Evolutionary conservation across 371 early-diverging fungal genomes (phyloP).

Genomic region (Homolaphlyctis polyrhiza): DNA sequence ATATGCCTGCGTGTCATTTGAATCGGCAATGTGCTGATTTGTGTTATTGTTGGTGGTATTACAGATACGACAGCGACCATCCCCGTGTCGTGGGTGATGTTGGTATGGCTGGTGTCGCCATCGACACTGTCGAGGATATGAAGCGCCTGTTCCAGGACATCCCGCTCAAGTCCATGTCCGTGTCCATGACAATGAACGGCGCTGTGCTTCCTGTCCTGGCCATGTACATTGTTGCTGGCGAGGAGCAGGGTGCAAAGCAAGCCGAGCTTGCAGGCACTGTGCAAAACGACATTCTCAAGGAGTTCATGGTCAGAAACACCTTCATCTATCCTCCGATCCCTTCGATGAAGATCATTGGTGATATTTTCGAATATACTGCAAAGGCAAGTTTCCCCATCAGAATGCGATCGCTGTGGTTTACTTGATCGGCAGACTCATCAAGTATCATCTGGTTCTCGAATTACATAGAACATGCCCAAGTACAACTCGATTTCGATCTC

Average conservation of each 20-base stretch:
- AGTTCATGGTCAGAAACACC: slow-evolving; percentile 89
- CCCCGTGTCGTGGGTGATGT: slow-evolving; percentile 82
- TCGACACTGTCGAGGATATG: slow-evolving; percentile 86
- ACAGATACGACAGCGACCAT: slow-evolving; percentile 76
- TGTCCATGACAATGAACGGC: slow-evolving; percentile 91
- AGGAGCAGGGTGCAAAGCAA: slow-evolving; percentile 76
- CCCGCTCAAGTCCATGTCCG: slow-evolving; percentile 79
- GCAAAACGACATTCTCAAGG: slow-evolving; percentile 86
- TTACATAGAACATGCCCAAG: slow-evolving; percentile 68
- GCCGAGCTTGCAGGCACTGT: slow-evolving; percentile 77
- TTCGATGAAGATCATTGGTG: slow-evolving; percentile 79
- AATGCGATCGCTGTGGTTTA: no score
- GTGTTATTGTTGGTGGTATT: background rate
- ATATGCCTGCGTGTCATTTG: no score
- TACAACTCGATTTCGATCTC: slow-evolving; percentile 89
- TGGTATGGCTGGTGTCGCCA: slow-evolving; percentile 90
- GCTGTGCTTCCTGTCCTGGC: slow-evolving; percentile 82
- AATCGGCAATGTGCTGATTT: no score
- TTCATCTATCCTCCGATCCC: slow-evolving; percentile 84
- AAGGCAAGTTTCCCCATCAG: slow-evolving; percentile 42
- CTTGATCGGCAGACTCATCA: background rate
- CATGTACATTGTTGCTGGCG: slow-evolving; percentile 82
- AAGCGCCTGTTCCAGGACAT: slow-evolving; percentile 83
- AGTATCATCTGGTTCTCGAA: background rate
- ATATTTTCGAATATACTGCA: slow-evolving; percentile 80